Evolutionary conservation across 1,284 basidiomycete species (phyloP).

Genomic region (Boletellus sp.): DNA sequence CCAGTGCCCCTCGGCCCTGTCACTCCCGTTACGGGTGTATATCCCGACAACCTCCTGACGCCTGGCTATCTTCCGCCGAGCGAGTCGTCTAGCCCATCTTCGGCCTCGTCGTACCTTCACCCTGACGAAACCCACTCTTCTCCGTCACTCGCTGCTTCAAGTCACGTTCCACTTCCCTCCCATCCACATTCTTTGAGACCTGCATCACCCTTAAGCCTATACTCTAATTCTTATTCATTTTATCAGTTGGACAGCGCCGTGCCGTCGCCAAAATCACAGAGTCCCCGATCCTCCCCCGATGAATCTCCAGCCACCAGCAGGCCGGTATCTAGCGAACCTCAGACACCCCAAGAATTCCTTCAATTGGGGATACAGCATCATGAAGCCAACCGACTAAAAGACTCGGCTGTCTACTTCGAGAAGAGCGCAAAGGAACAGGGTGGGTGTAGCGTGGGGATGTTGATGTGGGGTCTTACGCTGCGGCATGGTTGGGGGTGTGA

Average conservation of each 20-base stretch:
- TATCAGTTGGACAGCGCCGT: slow-evolving; percentile 51
- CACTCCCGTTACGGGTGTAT: slow-evolving; percentile 23
- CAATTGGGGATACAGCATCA: slow-evolving; percentile 80
- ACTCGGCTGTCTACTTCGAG: slow-evolving; percentile 80
- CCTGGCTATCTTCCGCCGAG: slow-evolving; percentile 1
- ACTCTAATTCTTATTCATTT: slow-evolving; percentile 60
- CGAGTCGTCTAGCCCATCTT: not conserved
- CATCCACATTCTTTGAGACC: slow-evolving; percentile 35
- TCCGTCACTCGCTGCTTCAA: slow-evolving; percentile 13
- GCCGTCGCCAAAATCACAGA: slow-evolving; percentile 37
- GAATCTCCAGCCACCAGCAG: slow-evolving; percentile 19
- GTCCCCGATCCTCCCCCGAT: slow-evolving; percentile 18
- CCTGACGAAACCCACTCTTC: slow-evolving; percentile 15
- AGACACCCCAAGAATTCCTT: slow-evolving; percentile 60
- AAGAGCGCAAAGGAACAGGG: slow-evolving; percentile 71
- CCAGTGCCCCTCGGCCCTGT: slow-evolving; percentile 14
- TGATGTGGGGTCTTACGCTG: slow-evolving; percentile 88
- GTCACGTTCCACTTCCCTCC: slow-evolving; percentile 17
- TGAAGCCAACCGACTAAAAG: slow-evolving; percentile 70
- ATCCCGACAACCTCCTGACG: not conserved
- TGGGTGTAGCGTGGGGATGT: slow-evolving; percentile 86
- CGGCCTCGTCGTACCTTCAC: slow-evolving; percentile 17
- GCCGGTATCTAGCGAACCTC: slow-evolving; percentile 18
- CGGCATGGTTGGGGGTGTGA: slow-evolving; percentile 86
- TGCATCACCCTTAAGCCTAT: slow-evolving; percentile 49